These are phyloP conservation scores for Xylaria sp. DNA, from an alignment of 2,329 filamentous ascomycete species.

Conservation along the genomic window DNA sequence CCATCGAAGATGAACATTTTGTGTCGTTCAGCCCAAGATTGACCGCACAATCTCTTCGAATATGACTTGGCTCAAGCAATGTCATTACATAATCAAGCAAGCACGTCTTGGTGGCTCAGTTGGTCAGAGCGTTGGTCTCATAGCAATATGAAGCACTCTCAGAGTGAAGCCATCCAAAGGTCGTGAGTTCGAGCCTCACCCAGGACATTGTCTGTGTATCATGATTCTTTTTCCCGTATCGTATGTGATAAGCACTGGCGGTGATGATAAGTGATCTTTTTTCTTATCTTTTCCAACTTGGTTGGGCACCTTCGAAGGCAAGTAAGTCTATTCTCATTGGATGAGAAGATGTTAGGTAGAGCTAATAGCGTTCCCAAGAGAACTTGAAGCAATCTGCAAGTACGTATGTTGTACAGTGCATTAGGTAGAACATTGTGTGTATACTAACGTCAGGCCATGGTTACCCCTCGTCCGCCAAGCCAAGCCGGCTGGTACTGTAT, in stretches of 20 bases:
- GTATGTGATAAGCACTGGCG: background rate
- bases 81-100: constrained; percentile 6
- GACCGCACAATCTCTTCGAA: too few relatives aligned
- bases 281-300: background rate
- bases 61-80: too few relatives aligned
- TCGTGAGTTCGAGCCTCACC: constrained; percentile 61
- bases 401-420: constrained; percentile 34
- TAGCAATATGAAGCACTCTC: constrained; percentile 38
- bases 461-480: constrained; percentile 36
- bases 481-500: constrained; percentile 14
- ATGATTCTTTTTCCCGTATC: background rate
- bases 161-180: constrained; percentile 51
- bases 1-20: background rate
- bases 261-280: background rate
- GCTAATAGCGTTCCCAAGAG: constrained; percentile 12
- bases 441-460: constrained; percentile 12
- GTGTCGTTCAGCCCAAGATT: too few relatives aligned
- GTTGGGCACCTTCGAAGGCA: constrained; percentile 15
- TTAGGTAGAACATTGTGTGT: constrained; percentile 13
- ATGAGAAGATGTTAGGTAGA: constrained; percentile 16
- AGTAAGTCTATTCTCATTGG: background rate
- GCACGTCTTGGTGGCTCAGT: constrained; percentile 53
- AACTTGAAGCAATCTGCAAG: constrained; percentile 22
- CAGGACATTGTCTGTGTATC: constrained; percentile 47
- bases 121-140: constrained; percentile 56